These are phyloP conservation scores for Colletotrichum sublineola DNA, from an alignment of 2,329 filamentous ascomycete species.

Conservation along the genomic window DNA sequence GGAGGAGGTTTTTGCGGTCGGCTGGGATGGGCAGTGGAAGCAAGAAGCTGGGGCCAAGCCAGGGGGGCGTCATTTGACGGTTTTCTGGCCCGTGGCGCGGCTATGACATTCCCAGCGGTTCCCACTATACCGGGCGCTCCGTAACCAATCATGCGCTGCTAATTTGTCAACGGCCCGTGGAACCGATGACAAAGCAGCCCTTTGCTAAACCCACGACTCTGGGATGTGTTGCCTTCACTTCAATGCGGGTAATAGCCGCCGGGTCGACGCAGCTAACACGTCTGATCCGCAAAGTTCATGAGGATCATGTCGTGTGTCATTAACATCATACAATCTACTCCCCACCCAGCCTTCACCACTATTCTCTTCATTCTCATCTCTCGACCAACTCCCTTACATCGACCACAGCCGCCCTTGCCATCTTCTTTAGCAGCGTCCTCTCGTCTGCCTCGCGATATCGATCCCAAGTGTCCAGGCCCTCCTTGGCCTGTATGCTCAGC, in stretches of 20 bases:
- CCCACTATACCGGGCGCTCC: neutral
- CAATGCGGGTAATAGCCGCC: neutral
- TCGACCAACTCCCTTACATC: constrained; percentile 68
- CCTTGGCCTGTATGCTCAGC: constrained; percentile 88
- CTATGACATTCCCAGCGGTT: constrained; percentile 38
- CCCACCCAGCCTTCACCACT: neutral
- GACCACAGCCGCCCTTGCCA: constrained; percentile 81
- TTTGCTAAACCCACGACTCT: neutral
- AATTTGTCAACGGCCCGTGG: constrained; percentile 35
- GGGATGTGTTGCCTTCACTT: neutral
- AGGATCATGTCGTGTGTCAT: constrained; percentile 26
- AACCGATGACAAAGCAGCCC: constrained; percentile 32
- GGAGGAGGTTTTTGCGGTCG: constrained; percentile 32
- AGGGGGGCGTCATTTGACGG: constrained; percentile 33
- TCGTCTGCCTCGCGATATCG: constrained; percentile 89
- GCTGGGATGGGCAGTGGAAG: constrained; percentile 15
- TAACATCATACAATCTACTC: constrained; percentile 23
- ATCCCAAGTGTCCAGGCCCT: constrained; percentile 88
- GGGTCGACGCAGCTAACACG: neutral
- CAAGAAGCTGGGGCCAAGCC: constrained; percentile 30
- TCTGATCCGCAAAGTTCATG: neutral
- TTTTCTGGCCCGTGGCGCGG: constrained; percentile 36
- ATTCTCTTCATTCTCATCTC: constrained; percentile 41
- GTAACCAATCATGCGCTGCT: constrained; percentile 21
- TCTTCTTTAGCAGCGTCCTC: constrained; percentile 86